Evolutionary conservation across 768 basidiomycete genomes (phyloP), one percentile per base, ranked within the genome.

Genomic region (Phylloporus arenicola): DNA sequence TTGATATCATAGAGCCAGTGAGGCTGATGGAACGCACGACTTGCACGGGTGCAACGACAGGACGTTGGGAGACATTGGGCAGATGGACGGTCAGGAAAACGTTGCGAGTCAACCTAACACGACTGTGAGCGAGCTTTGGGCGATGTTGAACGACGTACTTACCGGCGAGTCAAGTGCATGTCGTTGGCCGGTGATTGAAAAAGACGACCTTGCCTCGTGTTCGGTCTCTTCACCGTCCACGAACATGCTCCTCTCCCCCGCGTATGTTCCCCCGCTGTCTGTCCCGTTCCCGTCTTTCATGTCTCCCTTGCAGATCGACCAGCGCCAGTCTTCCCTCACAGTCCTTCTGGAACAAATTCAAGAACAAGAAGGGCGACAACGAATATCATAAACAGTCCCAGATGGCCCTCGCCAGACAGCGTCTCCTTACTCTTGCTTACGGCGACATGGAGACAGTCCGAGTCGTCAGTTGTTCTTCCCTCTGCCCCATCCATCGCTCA

Each of bases 391-490:
- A 68, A 47, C 74, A 76, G 25, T 71, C 75, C 1, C 78, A 78
- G 19, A 86, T 87, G 82, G 79, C 86, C 3, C 75, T 90, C 58
- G 75, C 83, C 22, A 72, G 87, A 48, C 84, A 86, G 57, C 81
- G 86, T 53, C 79, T 89, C 56, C 76, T 92, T 58, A 92, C 90
- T 51, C 80, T 92, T 51, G 83, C 81, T 9, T 88, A 84, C 65
- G 86, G 75, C 48, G 90, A 92, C 34, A 88, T 90, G 84, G 90
- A 92, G 70, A 92, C 90, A 8, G 76, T 92, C 51, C 77, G 84
- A 56, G 81, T 86, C 75, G 86, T 69, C 43, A 45, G 65, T 58
- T 16, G 44, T 19, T 48, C 43, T 43, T 54, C 19, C 43, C 31
- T 52, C 48, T 49, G 3, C 48, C 54, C 38, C 17, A 33, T 0